Conservation (phyloP, 805 yeast species). For the Ogataea naganishii region DNA sequence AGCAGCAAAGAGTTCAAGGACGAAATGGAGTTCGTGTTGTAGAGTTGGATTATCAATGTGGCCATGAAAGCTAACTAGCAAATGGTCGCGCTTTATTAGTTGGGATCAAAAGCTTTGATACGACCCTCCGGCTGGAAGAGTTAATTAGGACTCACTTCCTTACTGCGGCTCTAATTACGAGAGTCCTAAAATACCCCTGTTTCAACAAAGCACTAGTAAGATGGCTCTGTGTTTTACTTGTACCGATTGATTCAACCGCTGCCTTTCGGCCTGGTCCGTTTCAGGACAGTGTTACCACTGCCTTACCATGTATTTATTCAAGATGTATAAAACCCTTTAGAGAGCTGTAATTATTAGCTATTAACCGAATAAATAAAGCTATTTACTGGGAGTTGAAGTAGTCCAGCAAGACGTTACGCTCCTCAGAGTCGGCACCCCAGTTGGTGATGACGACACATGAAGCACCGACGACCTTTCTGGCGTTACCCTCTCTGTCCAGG, state of each 20-base stretch:
- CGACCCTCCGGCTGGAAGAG: no score
- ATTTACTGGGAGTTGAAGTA: conserved; percentile 85
- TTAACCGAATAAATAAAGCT: conserved; percentile 1
- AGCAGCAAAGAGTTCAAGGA: conserved; percentile 23
- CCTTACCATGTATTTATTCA: neutral
- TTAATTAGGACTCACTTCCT: no score
- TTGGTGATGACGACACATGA: conserved; percentile 98
- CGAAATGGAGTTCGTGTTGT: conserved; percentile 30
- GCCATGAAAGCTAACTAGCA: no score
- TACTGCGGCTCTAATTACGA: no score
- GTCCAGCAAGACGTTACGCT: conserved; percentile 92
- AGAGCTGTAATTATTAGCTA: neutral
- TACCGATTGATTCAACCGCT: no score
- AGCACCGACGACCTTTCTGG: conserved; percentile 99
- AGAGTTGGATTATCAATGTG: conserved; percentile 1
- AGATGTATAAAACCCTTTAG: conserved; percentile 1
- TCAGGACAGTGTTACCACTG: no score
- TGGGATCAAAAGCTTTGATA: no score
- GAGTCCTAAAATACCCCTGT: no score
- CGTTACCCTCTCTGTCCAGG: conserved; percentile 99
- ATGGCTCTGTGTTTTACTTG: no score
- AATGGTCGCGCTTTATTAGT: no score
- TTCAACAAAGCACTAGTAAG: no score
- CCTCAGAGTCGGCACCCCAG: conserved; percentile 99
- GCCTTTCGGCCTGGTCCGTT: no score